Evolutionary conservation across 805 yeast genomes (phyloP), one percentile per base, ranked within the genome.

Genomic region (Starmerella asiatica): DNA sequence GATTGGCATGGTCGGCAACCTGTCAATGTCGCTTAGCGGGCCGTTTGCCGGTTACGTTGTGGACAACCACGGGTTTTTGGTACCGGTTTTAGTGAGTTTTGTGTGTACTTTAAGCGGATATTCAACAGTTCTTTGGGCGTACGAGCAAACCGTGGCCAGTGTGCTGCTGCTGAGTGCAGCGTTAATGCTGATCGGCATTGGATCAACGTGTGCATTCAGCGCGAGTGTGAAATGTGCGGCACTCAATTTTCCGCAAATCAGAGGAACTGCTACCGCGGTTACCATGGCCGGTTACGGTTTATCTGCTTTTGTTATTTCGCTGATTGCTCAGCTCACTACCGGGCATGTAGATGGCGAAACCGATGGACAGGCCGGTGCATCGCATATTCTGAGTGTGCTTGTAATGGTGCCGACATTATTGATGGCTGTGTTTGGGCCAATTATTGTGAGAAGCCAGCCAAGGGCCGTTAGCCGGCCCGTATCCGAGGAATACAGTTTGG

Each of bases 251-350:
- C 88, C 93, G 0, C 64, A 69, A 32, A 62, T 69, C 29, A 59
- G 82, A 39, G 93, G 91, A 2, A 64, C 79, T 8, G 86, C 91
- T 3, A 76, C 91, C 0, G 72, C 84, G 0, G 63, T 79, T 32
- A 85, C 88, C 2, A 66, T 79, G 56, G 76, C 86, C 1, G 69
- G 79, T 33, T 79, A 76, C 56, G 93, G 93, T 0, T 65, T 78
- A 14, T 73, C 80, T 54, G 91, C 91, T 3, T 67, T 77, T 50
- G 66, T 76, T 37, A 76, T 71, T 53, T 76, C 85, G 1, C 62
- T 69, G 1, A 50, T 74, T 18, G 77, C 76, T 1, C 47, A 63
- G 14, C 62, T 73, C 41, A 73, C 60, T 44, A 21, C 21, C 5
- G 37, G 34, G 7, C n/a, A n/a, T n/a, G n/a, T n/a, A n/a, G 21